Percentiles rank a stretch among this genome's conserved stretches.
Evolutionary conservation across 306 rosid genomes (phyloP).

Genomic region (Lathyrus oleraceus): DNA sequence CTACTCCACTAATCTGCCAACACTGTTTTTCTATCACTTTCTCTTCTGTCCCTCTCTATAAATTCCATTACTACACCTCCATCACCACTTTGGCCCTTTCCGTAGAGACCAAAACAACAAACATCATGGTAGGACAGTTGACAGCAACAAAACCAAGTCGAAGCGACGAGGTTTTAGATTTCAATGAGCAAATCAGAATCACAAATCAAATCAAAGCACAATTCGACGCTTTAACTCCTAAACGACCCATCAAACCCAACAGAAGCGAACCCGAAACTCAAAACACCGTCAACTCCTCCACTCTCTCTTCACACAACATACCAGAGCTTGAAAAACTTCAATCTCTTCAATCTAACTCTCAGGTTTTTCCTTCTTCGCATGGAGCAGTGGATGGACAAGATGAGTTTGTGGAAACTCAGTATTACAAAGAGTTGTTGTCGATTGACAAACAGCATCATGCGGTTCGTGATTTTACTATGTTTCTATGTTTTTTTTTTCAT

Average conservation of each 20-base stretch:
- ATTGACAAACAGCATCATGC: conserved; percentile 67
- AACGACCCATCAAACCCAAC: conserved; percentile 64
- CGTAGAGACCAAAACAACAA: background rate
- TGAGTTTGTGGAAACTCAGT: conserved; percentile 71
- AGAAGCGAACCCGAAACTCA: conserved; percentile 65
- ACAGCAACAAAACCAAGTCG: conserved; percentile 64
- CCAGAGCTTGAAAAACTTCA: conserved; percentile 65
- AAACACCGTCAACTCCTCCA: conserved; percentile 21
- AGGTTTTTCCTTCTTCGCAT: conserved; percentile 32
- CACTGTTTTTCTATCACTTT: background rate
- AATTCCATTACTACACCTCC: background rate
- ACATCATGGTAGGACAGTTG: conserved; percentile 47
- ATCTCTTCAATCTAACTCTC: conserved; percentile 50
- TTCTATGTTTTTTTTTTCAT: background rate
- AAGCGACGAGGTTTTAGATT: conserved; percentile 67
- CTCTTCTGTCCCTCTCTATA: background rate
- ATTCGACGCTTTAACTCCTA: conserved; percentile 63
- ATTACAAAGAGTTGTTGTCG: conserved; percentile 58
- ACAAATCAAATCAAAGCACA: conserved; percentile 57
- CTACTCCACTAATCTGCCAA: background rate
- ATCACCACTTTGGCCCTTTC: background rate
- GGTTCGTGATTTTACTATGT: conserved; percentile 34
- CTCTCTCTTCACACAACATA: conserved; percentile 18
- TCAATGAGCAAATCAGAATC: conserved; percentile 56
- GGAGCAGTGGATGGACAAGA: conserved; percentile 38